Conservation (phyloP, 139 green algal genomes). For the Coelastrella sp. region DNA sequence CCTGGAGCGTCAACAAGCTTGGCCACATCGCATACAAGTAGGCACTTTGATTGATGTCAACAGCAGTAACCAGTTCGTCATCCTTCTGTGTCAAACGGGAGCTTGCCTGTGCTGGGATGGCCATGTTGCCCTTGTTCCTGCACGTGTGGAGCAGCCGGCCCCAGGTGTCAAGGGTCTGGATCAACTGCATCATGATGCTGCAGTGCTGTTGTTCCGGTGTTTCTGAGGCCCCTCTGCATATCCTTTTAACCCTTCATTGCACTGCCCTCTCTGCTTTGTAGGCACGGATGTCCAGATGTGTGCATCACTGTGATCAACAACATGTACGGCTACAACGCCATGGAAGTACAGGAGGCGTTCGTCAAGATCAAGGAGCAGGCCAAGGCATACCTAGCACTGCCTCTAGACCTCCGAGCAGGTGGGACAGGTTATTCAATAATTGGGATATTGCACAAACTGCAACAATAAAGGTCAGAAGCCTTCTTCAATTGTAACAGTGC, state of each 20-base stretch:
- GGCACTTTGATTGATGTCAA: slow-evolving; percentile 4
- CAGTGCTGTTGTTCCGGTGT: too few relatives aligned
- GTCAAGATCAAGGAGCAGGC: slow-evolving; percentile 96
- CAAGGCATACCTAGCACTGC: slow-evolving; percentile 64
- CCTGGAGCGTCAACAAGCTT: slow-evolving; percentile 95
- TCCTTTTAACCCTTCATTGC: too few relatives aligned
- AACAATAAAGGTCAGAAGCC: too few relatives aligned
- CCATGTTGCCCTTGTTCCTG: too few relatives aligned
- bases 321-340: slow-evolving; percentile 96
- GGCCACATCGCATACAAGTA: slow-evolving; percentile 87
- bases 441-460: too few relatives aligned
- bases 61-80: background rate
- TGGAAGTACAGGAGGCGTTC: slow-evolving; percentile 99
- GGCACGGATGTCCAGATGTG: slow-evolving; percentile 64
- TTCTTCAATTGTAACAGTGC: too few relatives aligned
- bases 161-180: background rate
- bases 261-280: background rate
- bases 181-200: too few relatives aligned
- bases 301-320: slow-evolving; percentile 87
- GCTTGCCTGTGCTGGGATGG: too few relatives aligned
- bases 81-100: too few relatives aligned
- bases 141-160: background rate
- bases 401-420: slow-evolving; percentile 38
- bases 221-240: background rate
- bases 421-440: too few relatives aligned